Evolutionary conservation across 371 early-diverging fungal species (phyloP).

Genomic region (Batkoa obscura): DNA sequence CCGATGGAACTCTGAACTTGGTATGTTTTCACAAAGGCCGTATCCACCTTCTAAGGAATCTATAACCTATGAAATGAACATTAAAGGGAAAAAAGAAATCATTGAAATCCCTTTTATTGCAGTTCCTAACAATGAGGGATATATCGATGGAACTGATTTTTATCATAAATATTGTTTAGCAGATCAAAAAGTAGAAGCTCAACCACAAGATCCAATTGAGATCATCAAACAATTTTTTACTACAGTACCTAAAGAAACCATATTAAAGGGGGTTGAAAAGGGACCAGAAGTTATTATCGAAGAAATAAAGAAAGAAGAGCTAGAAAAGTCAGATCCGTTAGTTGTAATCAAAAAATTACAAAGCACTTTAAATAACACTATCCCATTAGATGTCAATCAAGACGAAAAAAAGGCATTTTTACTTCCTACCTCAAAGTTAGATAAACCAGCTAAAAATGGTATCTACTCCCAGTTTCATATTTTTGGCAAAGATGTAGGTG

Average conservation of each 20-base stretch:
- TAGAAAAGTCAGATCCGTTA: not conserved
- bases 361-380: too few relatives aligned
- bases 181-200: not conserved
- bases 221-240: not conserved
- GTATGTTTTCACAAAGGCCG: not conserved
- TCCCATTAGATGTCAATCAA: too few relatives aligned
- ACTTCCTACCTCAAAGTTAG: not conserved
- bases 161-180: not conserved
- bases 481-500: not conserved
- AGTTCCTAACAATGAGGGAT: too few relatives aligned
- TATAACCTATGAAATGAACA: not conserved
- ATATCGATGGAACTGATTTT: too few relatives aligned
- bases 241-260: not conserved
- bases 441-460: not conserved
- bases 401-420: too few relatives aligned
- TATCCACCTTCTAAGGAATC: not conserved
- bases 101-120: too few relatives aligned
- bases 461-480: not conserved
- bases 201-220: not conserved
- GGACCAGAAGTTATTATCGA: not conserved
- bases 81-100: not conserved
- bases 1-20: not conserved
- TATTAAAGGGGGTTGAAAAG: not conserved
- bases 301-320: not conserved
- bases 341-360: too few relatives aligned